Evolutionary conservation across 768 basidiomycete species (phyloP), one percentile per base, ranked within the genome.

Genomic region (Phylloporus arenicola): DNA sequence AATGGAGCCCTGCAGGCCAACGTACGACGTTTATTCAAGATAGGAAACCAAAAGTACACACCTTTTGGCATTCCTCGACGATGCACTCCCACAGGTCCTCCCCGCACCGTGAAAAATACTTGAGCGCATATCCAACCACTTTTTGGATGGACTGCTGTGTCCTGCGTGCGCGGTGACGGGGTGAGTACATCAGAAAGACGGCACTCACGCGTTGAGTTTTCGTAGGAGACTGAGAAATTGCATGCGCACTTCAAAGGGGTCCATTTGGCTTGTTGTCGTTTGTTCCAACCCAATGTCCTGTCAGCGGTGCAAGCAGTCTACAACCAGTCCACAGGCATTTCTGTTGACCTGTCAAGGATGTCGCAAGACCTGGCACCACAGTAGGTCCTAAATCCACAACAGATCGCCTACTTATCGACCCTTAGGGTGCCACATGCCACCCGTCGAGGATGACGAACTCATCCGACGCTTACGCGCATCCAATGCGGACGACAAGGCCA

Each of bases 21-120:
- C 8, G 13, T 16, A 13, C 3, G 16, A 4, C 13, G 14, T 20
- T 8, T 17, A 17, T 12, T 41, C 12, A 35, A 45, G 22, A 39
- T 25, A 22, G 17, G 4, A 11, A n/a, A n/a, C n/a, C 14, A 9
- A 37, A 20, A 17, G 2, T 16, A 20, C 41, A 11, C 50, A 86
- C 92, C 78, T 92, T 94, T 64, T 88, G 83, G 56, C 86, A 91
- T 70, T 94, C 90, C 63, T 95, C 92, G 22, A 92, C 69, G 34
- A 95, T 79, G 58, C 92, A 94, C 58, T 94, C 92, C 93, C 92
- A 95, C 11, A 95, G 68, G 66, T 96, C 92, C 60, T 95, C 92
- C 6, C 89, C 92, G 49, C 91, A 93, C 50, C 79, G 79, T 6
- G 84, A 74, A 47, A 86, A 92, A 61, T 88, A 84, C 65, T 92